Evolutionary conservation across 2,329 filamentous ascomycete genomes (phyloP).

Genomic region (Fusarium oligoseptatum): DNA sequence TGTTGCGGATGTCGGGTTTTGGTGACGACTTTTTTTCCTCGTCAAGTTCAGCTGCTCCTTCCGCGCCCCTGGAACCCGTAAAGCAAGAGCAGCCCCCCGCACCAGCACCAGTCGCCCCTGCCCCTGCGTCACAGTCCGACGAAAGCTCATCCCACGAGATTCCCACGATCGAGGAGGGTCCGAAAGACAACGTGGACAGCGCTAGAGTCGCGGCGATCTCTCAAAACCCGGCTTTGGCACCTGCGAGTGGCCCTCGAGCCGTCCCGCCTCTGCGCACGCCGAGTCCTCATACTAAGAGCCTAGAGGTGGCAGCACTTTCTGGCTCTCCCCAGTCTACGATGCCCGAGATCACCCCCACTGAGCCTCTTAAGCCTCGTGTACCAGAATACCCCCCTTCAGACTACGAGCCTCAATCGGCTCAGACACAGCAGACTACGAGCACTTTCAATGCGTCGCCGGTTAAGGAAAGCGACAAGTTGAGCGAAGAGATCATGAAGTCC

Average conservation of each 20-base stretch:
- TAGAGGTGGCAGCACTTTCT: constrained; percentile 18
- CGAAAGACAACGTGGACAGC: constrained; percentile 7
- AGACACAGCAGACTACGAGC: constrained; percentile 61
- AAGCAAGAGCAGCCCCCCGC: constrained; percentile 30
- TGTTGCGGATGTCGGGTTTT: constrained; percentile 72
- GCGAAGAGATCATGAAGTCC: constrained; percentile 81
- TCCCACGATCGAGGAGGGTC: constrained; percentile 15
- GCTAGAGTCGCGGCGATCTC: background rate
- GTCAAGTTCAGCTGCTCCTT: constrained; percentile 30
- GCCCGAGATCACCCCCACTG: constrained; percentile 56
- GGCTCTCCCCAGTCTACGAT: constrained; percentile 7
- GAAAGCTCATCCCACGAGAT: constrained; percentile 5
- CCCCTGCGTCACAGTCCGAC: background rate
- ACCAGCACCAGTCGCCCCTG: background rate
- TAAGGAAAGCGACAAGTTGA: constrained; percentile 78
- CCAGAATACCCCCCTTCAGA: constrained; percentile 51
- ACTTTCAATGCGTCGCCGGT: constrained; percentile 66
- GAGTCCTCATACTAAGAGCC: constrained; percentile 45
- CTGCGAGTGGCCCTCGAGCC: constrained; percentile 40
- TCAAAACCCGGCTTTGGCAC: constrained; percentile 24
- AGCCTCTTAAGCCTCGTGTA: constrained; percentile 61
- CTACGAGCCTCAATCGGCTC: constrained; percentile 53
- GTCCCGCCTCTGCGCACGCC: constrained; percentile 52
- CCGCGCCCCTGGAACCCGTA: constrained; percentile 15
- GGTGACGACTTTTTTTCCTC: constrained; percentile 69